These are phyloP conservation scores for Xylaria sp. DNA, from an alignment of 2,329 filamentous ascomycete species.

Conservation along the genomic window DNA sequence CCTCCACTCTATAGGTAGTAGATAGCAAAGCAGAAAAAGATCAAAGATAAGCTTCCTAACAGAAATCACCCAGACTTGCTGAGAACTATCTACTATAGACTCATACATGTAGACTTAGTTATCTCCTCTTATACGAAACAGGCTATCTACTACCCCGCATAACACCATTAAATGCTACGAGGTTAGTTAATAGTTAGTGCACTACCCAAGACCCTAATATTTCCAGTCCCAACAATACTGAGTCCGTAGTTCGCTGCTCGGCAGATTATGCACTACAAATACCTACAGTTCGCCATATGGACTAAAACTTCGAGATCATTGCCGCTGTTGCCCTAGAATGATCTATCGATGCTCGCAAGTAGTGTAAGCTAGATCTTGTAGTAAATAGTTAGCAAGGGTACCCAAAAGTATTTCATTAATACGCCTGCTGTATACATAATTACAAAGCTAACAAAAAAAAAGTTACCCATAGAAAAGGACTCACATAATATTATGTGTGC, in stretches of 20 bases:
- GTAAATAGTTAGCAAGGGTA: not conserved
- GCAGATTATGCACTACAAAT: constrained; percentile 1
- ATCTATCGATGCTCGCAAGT: not conserved
- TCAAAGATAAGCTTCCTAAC: not conserved
- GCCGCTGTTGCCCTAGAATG: not conserved
- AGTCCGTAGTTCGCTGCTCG: not conserved
- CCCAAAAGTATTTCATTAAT: too few species aligned
- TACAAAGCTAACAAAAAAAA: too few species aligned
- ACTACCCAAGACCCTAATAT: not conserved
- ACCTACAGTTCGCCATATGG: not conserved
- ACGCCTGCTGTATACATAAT: too few species aligned
- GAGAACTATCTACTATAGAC: too few species aligned
- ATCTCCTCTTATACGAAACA: too few species aligned
- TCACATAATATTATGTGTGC: too few species aligned
- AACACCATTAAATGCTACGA: not conserved
- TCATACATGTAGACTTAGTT: too few species aligned
- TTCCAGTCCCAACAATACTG: not conserved
- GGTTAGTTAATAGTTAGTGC: not conserved
- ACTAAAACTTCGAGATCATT: not conserved
- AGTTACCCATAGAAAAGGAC: too few species aligned
- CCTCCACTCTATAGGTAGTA: not conserved
- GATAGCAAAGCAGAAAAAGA: not conserved
- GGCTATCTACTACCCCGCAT: too few species aligned
- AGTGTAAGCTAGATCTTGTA: not conserved
- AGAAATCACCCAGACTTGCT: not conserved